Evolutionary conservation across 1,284 basidiomycete genomes (phyloP).

Genomic region (Pseudomicrostroma phylloplanum): DNA sequence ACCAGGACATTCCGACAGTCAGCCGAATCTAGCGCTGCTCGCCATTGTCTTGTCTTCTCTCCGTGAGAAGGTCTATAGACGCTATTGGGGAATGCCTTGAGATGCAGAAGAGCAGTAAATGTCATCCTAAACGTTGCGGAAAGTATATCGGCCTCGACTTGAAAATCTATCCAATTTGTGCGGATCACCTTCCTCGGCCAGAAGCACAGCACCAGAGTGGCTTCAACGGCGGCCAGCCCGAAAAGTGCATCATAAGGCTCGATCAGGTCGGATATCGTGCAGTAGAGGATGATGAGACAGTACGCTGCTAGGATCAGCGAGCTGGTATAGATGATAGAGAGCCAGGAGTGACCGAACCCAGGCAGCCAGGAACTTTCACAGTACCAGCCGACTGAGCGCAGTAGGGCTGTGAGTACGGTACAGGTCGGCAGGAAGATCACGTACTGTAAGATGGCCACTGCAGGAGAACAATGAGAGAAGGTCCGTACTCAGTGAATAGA

Average conservation of each 20-base stretch:
- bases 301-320: constrained; percentile 34
- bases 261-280: constrained; percentile 60
- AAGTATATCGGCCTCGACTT: constrained; percentile 64
- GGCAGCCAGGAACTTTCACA: constrained; percentile 67
- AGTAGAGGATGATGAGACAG: constrained; percentile 64
- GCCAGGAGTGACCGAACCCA: constrained; percentile 61
- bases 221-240: constrained; percentile 64
- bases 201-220: constrained; percentile 71
- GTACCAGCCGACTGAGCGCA: constrained; percentile 64
- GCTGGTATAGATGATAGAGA: constrained; percentile 62
- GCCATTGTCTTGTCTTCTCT: constrained; percentile 20
- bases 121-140: constrained; percentile 67
- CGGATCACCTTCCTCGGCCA: constrained; percentile 68
- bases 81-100: constrained; percentile 68
- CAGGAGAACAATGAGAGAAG: neutral
- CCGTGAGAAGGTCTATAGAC: constrained; percentile 53
- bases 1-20: constrained; percentile 41
- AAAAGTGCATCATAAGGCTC: constrained; percentile 63
- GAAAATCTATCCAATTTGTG: constrained; percentile 50
- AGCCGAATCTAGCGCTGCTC: constrained; percentile 28
- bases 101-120: constrained; percentile 62
- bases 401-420: constrained; percentile 61
- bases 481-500: constrained; percentile 30
- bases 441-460: constrained; percentile 68
- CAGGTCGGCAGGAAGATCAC: constrained; percentile 65